phyloP scores from a whole-genome alignment of 768 basidiomycete genomes.

The Dentipellis sp. region DNA sequence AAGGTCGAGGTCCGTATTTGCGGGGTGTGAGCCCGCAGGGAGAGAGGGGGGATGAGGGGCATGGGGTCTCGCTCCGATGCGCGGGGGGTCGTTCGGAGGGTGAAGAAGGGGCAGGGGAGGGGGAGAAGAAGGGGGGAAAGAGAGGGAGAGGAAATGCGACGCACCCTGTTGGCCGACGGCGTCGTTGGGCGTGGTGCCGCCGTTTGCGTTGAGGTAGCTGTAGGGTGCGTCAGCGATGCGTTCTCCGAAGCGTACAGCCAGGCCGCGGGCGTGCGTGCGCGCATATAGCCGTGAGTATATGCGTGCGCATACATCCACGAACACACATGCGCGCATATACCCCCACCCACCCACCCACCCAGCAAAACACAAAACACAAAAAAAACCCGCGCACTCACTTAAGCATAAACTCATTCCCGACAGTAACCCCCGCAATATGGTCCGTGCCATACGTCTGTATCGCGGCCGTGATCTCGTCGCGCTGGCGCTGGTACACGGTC shows the following conservation, averaged over 20 bases:
- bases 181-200: constrained; percentile 44
- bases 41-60: no score
- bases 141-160: not conserved
- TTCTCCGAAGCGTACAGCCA: no score
- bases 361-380: not conserved
- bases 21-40: no score
- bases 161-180: constrained; percentile 40
- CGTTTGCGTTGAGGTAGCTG: constrained; percentile 51
- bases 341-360: not conserved
- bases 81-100: no score
- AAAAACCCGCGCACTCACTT: constrained; percentile 44
- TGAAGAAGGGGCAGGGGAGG: no score
- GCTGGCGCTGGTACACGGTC: constrained; percentile 68
- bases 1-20: no score
- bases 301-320: no score
- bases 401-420: constrained; percentile 88
- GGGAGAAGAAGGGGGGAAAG: no score
- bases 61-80: no score
- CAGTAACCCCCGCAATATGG: constrained; percentile 73
- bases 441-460: constrained; percentile 70
- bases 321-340: no score
- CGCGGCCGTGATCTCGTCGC: constrained; percentile 52
- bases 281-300: no score
- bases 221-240: not conserved
- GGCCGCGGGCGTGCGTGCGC: no score